Conservation (phyloP, 139 green algal genomes). For the Helicosporidium sp. region DNA sequence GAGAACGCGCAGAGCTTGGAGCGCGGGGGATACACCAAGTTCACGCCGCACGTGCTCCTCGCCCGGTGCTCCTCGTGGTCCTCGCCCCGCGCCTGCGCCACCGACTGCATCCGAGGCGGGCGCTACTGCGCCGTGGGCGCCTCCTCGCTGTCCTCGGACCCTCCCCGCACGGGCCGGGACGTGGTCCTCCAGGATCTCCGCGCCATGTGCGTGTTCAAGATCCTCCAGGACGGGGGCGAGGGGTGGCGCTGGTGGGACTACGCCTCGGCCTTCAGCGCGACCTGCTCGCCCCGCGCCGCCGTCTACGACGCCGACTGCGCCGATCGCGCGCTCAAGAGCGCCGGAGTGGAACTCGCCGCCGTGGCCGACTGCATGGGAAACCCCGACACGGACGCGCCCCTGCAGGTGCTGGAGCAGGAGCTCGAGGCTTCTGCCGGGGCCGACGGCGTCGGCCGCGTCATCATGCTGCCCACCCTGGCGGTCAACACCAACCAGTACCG, state of each 20-base stretch:
- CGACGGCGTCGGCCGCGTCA: slow-evolving; percentile 21
- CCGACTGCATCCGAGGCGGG: slow-evolving; percentile 33
- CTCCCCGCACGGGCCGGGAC: slow-evolving; percentile 3
- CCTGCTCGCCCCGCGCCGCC: slow-evolving; percentile 28
- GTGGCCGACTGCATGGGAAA: slow-evolving; percentile 33
- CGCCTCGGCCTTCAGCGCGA: slow-evolving; percentile 19
- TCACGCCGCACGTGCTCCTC: slow-evolving; percentile 48
- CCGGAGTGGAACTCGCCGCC: slow-evolving; percentile 14
- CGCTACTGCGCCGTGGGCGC: slow-evolving; percentile 7
- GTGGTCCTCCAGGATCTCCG: slow-evolving; percentile 49
- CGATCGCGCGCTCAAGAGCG: slow-evolving; percentile 13
- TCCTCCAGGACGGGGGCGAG: slow-evolving; percentile 14
- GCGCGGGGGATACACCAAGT: slow-evolving; percentile 25
- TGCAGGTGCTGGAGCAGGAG: slow-evolving; percentile 25
- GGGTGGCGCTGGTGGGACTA: slow-evolving; percentile 53
- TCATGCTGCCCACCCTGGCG: slow-evolving; percentile 48
- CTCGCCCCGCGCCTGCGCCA: slow-evolving; percentile 15
- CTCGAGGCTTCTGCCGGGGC: slow-evolving; percentile 6
- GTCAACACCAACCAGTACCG: slow-evolving; percentile 53
- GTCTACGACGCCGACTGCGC: slow-evolving; percentile 27
- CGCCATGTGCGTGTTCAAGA: slow-evolving; percentile 39
- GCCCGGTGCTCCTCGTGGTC: slow-evolving; percentile 21
- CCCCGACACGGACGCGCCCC: slow-evolving; percentile 11
- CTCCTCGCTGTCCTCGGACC: background rate
- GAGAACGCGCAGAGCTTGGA: slow-evolving; percentile 25